Base-by-base conservation (phyloP, 805 yeast species). In the Wickerhamomyces kurtzmanii region DNA sequence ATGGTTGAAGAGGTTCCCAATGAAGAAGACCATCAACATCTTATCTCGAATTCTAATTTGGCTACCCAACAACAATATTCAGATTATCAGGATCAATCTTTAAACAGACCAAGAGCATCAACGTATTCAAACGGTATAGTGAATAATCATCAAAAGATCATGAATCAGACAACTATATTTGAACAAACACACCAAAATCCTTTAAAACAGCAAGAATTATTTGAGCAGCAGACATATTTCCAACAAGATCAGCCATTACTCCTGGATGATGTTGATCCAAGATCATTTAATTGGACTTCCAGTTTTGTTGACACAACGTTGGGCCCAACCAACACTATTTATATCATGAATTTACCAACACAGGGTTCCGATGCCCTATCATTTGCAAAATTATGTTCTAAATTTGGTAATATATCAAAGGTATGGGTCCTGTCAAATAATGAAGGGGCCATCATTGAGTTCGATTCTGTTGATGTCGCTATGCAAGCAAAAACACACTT, bases 311-410 rank as follows among this genome's bases (percentile, higher is more conserved):
- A 79, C 44, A 65, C 82, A 4, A 59, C 73, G 24, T 48, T 84
- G 39, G 75, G 81, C 12, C 93, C 94, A 12, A 75, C 94, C 1
- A 72, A 79, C 39, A 75, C 84, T 9, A 61, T 89, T 24, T 65
- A 87, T 38, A 62, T 91, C 30, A 82, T 86, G 24, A 85, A 87
- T 45, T 65, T 89, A 28, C 96, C 96, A 9, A 53, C 72, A 2
- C 53, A 53, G 13, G 49, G 59, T 4, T 57, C 64, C 11, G 62
- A 74, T 8, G 51, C 71, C 1, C 65, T 74, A 23, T 66, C 85
- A 4, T 53, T 82, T 33, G 65, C 65, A 5, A 75, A 79, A 29
- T 54, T 83, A 26, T 65, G 80, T 38, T 52, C 69, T 13, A 67
- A 66, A 31, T 81, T 72, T 49, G 91, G 93, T 11, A 55, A 59